These are phyloP conservation scores for Spathaspora girioi DNA, from an alignment of 805 yeast genomes.

Conservation along the genomic window DNA sequence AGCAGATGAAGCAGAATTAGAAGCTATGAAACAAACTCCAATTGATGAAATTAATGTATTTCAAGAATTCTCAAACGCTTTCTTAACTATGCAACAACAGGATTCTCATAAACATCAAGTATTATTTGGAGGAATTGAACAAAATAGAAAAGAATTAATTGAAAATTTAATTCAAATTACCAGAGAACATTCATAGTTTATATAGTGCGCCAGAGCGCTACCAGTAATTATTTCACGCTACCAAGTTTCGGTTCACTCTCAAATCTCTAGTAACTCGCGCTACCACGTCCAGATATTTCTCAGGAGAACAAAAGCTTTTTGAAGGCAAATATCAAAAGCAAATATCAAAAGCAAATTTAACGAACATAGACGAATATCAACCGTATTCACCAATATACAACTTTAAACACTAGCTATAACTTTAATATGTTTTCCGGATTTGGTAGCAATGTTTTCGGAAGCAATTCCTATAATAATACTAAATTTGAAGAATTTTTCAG, in stretches of 20 bases:
- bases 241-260: no score
- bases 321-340: constrained; percentile 1
- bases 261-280: no score
- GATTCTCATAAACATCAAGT: constrained; percentile 48
- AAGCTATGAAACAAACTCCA: constrained; percentile 77
- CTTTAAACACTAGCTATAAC: neutral
- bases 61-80: constrained; percentile 55
- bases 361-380: no score
- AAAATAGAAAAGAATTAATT: constrained; percentile 30
- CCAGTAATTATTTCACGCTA: neutral
- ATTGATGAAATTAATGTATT: constrained; percentile 75
- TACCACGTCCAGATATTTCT: neutral
- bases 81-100: constrained; percentile 45
- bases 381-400: no score
- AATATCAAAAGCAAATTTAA: neutral
- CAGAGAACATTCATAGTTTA: constrained; percentile 7
- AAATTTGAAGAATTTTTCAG: constrained; percentile 84
- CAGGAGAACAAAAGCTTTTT: neutral
- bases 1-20: constrained; percentile 72
- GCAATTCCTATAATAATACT: constrained; percentile 16
- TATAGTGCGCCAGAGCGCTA: neutral
- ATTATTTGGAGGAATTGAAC: constrained; percentile 39
- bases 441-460: constrained; percentile 36
- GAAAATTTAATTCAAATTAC: constrained; percentile 24
- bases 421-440: constrained; percentile 39